Evolutionary conservation across 163 green algal species (phyloP).

Genomic region (Volvox carteri): DNA sequence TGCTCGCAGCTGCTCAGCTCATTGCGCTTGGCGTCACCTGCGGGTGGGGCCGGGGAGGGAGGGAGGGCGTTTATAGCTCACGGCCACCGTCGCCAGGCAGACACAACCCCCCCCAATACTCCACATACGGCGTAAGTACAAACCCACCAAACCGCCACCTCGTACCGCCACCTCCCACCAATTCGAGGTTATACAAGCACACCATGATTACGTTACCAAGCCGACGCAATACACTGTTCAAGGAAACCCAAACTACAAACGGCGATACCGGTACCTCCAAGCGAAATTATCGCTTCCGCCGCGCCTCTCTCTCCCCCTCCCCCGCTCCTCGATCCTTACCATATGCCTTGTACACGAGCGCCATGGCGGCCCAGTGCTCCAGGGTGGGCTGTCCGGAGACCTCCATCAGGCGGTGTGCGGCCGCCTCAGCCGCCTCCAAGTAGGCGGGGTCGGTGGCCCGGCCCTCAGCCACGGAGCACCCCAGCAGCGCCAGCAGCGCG

Average conservation of each 20-base stretch:
- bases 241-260: too few relatives aligned
- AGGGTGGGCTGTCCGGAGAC: neutral
- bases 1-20: conserved; percentile 50
- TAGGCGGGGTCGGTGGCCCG: conserved; percentile 25
- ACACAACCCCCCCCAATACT: too few relatives aligned
- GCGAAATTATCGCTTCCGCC: too few relatives aligned
- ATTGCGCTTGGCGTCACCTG: conserved; percentile 33
- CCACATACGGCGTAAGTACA: too few relatives aligned
- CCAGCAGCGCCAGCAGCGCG: conserved; percentile 54
- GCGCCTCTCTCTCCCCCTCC: neutral
- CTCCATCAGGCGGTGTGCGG: conserved; percentile 46
- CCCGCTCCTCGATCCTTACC: conserved; percentile 1
- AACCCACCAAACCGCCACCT: neutral
- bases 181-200: too few relatives aligned
- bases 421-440: conserved; percentile 45
- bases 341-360: conserved; percentile 46
- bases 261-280: too few relatives aligned
- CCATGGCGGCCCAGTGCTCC: conserved; percentile 46
- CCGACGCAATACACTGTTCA: too few relatives aligned
- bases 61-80: too few relatives aligned
- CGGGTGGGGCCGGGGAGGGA: neutral
- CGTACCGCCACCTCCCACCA: neutral
- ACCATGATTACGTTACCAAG: too few relatives aligned
- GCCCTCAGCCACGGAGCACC: conserved; percentile 31
- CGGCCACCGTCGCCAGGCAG: too few relatives aligned